Percentiles rank a stretch among this genome's conserved stretches.
Conservation (phyloP, 345 rosid species). For the Populus pruinosa region DNA sequence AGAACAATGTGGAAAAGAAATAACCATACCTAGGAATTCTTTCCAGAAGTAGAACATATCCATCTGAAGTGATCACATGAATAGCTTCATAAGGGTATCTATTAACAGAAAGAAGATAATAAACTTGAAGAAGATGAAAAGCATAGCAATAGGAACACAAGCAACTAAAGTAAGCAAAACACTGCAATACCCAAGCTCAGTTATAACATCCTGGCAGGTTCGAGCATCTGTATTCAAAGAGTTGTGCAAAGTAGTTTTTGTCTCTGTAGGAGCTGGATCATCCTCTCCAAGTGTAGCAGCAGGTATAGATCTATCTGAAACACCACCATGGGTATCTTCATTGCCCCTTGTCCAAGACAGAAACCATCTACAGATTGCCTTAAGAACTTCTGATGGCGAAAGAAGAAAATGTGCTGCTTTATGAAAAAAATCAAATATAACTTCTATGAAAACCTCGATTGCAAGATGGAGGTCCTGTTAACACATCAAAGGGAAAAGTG, state of each 20-base stretch:
- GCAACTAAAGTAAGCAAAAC: slow-evolving; percentile 2
- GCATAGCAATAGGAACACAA: background rate
- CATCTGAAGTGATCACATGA: slow-evolving; percentile 82
- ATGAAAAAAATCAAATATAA: slow-evolving; percentile 74
- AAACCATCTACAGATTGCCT: slow-evolving; percentile 43
- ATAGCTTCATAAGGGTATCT: slow-evolving; percentile 97
- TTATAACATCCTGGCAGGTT: slow-evolving; percentile 91
- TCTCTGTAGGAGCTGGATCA: slow-evolving; percentile 58
- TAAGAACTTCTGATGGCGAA: slow-evolving; percentile 64
- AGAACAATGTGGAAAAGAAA: slow-evolving; percentile 10
- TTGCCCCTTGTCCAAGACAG: slow-evolving; percentile 30
- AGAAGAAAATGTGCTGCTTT: slow-evolving; percentile 65
- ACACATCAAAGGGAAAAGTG: slow-evolving; percentile 11
- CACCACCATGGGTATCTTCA: slow-evolving; percentile 20
- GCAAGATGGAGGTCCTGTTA: slow-evolving; percentile 90
- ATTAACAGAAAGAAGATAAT: slow-evolving; percentile 17
- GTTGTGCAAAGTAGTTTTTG: slow-evolving; percentile 44
- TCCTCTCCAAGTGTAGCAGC: slow-evolving; percentile 60
- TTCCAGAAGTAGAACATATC: slow-evolving; percentile 91
- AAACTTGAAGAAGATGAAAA: background rate
- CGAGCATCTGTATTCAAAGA: slow-evolving; percentile 88
- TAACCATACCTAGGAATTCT: slow-evolving; percentile 81
- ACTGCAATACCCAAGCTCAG: slow-evolving; percentile 78
- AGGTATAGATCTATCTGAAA: slow-evolving; percentile 37
- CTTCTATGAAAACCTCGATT: slow-evolving; percentile 79